Evolutionary conservation across 2,329 filamentous ascomycete species (phyloP).

Genomic region (Hirsutella thompsonii): DNA sequence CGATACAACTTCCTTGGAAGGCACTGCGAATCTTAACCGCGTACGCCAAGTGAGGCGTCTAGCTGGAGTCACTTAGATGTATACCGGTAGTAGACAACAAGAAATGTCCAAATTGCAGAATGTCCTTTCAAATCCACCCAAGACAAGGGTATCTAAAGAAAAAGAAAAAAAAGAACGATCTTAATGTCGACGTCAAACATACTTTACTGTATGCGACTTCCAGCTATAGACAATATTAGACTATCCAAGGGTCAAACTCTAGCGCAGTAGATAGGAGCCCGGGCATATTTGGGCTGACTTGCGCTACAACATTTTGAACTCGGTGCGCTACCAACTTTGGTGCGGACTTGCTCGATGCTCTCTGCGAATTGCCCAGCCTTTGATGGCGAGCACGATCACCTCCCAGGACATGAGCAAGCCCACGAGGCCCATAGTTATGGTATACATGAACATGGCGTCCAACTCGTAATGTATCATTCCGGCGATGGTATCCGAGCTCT

Average conservation of each 20-base stretch:
- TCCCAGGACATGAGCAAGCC: conserved; percentile 79
- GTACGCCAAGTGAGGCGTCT: too few species aligned
- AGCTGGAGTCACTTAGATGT: not conserved
- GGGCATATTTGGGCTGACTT: not conserved
- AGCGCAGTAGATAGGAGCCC: not conserved
- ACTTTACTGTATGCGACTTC: not conserved
- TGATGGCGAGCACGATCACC: conserved; percentile 64
- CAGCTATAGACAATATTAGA: not conserved
- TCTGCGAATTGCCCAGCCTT: conserved; percentile 64
- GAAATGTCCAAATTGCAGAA: not conserved
- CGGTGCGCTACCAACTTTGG: not conserved
- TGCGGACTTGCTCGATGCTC: conserved; percentile 8
- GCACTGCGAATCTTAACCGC: too few species aligned
- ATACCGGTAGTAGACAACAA: not conserved
- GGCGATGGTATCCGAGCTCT: conserved; percentile 63
- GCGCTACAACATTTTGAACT: not conserved
- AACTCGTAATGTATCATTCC: conserved; percentile 67
- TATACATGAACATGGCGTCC: conserved; percentile 90
- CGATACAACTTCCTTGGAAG: too few species aligned
- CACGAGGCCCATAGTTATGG: conserved; percentile 71
- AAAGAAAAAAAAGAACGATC: not conserved
- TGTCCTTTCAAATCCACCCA: too few species aligned
- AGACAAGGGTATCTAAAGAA: not conserved
- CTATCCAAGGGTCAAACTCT: not conserved
- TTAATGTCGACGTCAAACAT: not conserved